Conservation (phyloP, 1,284 basidiomycete genomes). For the Leccinum olivaceoglutinosum region DNA sequence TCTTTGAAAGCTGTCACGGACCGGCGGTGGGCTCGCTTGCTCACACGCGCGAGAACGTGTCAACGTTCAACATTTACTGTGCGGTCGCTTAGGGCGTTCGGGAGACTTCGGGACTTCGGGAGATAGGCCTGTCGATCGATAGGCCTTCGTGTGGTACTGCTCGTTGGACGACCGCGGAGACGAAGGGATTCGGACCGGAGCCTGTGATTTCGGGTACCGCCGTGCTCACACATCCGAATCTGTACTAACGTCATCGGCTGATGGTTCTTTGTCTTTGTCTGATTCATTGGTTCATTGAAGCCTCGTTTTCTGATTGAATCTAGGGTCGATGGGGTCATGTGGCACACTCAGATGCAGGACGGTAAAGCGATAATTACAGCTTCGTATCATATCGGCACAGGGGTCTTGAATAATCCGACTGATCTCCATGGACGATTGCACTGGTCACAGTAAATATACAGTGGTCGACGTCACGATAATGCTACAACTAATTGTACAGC, state of each 20-base stretch:
- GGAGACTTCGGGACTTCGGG: background rate
- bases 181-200: background rate
- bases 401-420: background rate
- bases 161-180: conserved; percentile 6
- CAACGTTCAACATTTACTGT: background rate
- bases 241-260: no score
- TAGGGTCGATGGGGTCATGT: no score
- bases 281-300: no score
- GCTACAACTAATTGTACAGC: conserved; percentile 7
- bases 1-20: background rate
- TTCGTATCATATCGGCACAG: background rate
- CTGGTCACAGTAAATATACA: background rate
- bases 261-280: no score
- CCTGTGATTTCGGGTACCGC: background rate
- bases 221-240: background rate
- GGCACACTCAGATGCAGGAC: no score
- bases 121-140: background rate
- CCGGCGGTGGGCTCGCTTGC: background rate
- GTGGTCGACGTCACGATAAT: conserved; percentile 1
- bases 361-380: background rate
- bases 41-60: background rate
- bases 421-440: background rate
- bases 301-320: no score
- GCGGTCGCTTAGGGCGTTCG: background rate
- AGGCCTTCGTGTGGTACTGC: background rate